Evolutionary conservation across 441 rosid species (phyloP).

Genomic region (Macaranga tanarius): DNA sequence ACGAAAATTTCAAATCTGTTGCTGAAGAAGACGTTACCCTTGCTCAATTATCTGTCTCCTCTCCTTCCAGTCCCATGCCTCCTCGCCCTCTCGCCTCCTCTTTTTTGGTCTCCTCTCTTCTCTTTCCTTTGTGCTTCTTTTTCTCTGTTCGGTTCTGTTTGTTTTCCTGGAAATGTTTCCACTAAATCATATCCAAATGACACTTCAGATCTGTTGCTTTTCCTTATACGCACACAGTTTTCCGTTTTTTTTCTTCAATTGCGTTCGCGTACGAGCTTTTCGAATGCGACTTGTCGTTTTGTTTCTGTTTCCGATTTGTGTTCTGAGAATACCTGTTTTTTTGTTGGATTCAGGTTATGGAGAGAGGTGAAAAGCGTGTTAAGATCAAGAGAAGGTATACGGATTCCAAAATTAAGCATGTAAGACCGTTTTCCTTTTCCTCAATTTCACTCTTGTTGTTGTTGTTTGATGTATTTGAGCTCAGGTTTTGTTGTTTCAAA

Average conservation of each 20-base stretch:
- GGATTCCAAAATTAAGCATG: constrained; percentile 37
- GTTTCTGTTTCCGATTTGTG: neutral
- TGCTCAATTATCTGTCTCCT: constrained; percentile 27
- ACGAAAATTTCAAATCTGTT: constrained; percentile 5
- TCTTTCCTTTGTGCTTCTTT: neutral
- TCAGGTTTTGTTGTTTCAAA: neutral
- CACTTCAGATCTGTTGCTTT: constrained; percentile 21
- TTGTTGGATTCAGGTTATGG: constrained; percentile 26
- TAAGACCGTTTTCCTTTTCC: constrained; percentile 17
- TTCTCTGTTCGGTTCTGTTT: neutral
- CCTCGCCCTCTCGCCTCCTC: constrained; percentile 22
- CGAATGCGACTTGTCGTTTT: neutral
- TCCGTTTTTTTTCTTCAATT: too few relatives aligned
- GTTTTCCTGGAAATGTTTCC: neutral
- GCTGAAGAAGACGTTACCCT: constrained; percentile 32
- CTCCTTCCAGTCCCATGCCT: constrained; percentile 20
- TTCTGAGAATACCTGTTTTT: neutral
- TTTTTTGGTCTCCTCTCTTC: constrained; percentile 19
- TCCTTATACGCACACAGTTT: neutral
- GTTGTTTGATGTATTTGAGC: too few relatives aligned
- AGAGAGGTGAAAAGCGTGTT: constrained; percentile 29
- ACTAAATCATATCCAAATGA: neutral
- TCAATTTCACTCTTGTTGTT: neutral
- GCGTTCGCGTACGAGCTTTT: neutral
- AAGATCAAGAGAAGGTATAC: constrained; percentile 44